Evolutionary conservation across 2,329 filamentous ascomycete species (phyloP), one percentile per base, ranked within the genome.

Genomic region (Huntiella abstrusa): DNA sequence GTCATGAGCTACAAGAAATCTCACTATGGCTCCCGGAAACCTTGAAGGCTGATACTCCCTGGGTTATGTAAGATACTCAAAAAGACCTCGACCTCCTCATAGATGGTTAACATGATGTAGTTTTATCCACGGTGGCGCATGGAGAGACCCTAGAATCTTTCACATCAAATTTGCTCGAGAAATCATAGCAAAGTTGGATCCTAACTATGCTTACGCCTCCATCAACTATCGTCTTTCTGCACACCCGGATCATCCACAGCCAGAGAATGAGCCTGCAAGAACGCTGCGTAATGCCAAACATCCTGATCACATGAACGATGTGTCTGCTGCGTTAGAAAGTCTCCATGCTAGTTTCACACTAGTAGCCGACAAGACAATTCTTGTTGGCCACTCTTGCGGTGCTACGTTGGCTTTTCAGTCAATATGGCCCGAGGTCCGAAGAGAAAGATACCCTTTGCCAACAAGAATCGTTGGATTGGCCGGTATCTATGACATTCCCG

Each of bases 321-420:
- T 80, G 35, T 59, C 65, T n/a, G 53, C 58, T 1, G 75, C 67
- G 1, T 57, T 81, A 7, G 53, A 59, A 1, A 66, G 65, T 46
- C 58, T 78, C 6, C 60, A 66, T 49, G 53, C 59, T 6, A 58
- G 63, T 12, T 68, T 71, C 53, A 57, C 58, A 5, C 62, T 77
- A 35, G 55, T 53, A n/a, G 60, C 62, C 47, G 55, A 16, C 5
- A 32, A 54, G 33, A 78, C 77, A 57, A 57, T 80, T 3, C 64
- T 79, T 16, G 59, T 71, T 3, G 77, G 77, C 0, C 77, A 81
- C 55, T 75, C 70, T 3, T 76, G 73, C 49, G 77, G 77, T 41
- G 75, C 71, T 3, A 72, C 69, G 1, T 54, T 77, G 33, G 61
- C 66, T 1, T 59, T 70, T 36, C 71, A 76, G 54, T 56, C 61